Evolutionary conservation across 2,329 filamentous ascomycete genomes (phyloP).

Genomic region (Diaporthe ampelina): DNA sequence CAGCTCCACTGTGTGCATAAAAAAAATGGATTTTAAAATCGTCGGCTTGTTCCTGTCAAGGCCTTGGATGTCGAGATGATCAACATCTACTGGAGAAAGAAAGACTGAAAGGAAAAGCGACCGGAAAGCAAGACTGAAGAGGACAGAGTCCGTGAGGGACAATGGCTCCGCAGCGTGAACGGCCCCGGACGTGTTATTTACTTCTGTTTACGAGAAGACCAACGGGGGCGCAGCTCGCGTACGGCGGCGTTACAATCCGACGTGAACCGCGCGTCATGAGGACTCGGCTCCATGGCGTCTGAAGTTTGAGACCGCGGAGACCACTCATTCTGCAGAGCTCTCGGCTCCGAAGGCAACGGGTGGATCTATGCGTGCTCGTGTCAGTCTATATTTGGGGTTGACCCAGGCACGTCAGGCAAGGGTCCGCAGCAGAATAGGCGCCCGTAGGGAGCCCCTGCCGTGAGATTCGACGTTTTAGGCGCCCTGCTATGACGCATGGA

Average conservation of each 20-base stretch:
- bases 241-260: slow-evolving; percentile 17
- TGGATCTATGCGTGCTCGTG: not conserved
- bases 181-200: slow-evolving; percentile 1
- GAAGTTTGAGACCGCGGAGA: slow-evolving; percentile 31
- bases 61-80: slow-evolving; percentile 13
- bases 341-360: slow-evolving; percentile 27
- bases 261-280: slow-evolving; percentile 30
- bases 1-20: not conserved
- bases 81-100: slow-evolving; percentile 14
- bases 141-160: not conserved
- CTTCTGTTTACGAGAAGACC: slow-evolving; percentile 19
- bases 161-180: not conserved
- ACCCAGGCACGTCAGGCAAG: not conserved
- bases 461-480: slow-evolving; percentile 31
- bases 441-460: slow-evolving; percentile 8
- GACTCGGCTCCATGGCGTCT: slow-evolving; percentile 8
- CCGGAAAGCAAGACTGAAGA: slow-evolving; percentile 9
- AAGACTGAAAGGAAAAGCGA: slow-evolving; percentile 1
- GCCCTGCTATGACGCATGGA: slow-evolving; percentile 25
- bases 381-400: slow-evolving; percentile 23
- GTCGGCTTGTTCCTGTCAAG: slow-evolving; percentile 25
- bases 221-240: not conserved
- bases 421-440: slow-evolving; percentile 19
- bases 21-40: not conserved
- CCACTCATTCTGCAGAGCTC: slow-evolving; percentile 3